Evolutionary conservation across 331 rosid genomes (phyloP).

Genomic region (Quercus phellos): DNA sequence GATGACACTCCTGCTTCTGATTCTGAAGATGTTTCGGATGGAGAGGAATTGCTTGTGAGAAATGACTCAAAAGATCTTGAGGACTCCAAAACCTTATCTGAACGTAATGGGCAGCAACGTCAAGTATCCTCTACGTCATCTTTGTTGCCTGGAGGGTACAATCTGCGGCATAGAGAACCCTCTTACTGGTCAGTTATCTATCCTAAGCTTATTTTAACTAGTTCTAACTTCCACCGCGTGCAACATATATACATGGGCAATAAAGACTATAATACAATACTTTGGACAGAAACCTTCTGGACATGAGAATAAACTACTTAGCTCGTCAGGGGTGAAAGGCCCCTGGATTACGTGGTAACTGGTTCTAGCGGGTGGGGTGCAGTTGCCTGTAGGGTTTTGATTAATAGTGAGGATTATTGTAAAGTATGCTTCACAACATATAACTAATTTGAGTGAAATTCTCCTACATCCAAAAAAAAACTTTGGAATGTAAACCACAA

Average conservation of each 20-base stretch:
- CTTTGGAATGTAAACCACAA: background rate
- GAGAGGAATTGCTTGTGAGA: constrained; percentile 42
- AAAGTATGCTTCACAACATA: fast-evolving
- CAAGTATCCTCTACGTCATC: constrained; percentile 37
- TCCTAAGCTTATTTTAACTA: background rate
- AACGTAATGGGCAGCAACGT: constrained; percentile 27
- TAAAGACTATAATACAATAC: background rate
- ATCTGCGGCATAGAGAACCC: constrained; percentile 86
- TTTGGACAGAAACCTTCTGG: background rate
- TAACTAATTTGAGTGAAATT: no score
- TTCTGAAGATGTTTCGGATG: constrained; percentile 62
- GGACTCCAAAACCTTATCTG: constrained; percentile 26
- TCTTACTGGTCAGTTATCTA: constrained; percentile 60
- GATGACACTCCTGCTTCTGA: constrained; percentile 39
- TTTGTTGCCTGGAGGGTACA: constrained; percentile 75
- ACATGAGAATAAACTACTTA: no score
- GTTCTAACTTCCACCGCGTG: background rate
- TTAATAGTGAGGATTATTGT: no score
- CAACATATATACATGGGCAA: background rate
- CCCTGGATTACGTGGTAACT: no score
- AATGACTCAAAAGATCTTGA: constrained; percentile 23
- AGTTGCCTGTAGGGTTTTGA: no score
- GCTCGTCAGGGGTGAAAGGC: no score
- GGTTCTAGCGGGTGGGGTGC: no score
- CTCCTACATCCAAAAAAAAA: no score